These are phyloP conservation scores for Nicotiana attenuata DNA, from an alignment of 257 asterid species.

Conservation along the genomic window DNA sequence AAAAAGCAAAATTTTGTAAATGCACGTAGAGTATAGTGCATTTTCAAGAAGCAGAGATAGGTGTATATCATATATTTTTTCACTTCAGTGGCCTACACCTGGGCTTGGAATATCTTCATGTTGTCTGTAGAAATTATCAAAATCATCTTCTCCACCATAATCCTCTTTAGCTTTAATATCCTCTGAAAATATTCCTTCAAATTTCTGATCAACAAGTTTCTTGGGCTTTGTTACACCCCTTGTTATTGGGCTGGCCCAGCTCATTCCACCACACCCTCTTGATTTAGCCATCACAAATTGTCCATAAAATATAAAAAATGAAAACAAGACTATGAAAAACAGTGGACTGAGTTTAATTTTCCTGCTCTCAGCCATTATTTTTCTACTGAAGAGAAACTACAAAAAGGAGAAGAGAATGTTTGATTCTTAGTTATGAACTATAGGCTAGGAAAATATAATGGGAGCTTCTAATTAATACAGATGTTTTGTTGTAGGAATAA, in stretches of 20 bases:
- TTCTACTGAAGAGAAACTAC: neutral
- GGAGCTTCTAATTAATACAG: neutral
- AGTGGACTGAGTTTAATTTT: neutral
- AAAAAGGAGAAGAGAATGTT: neutral
- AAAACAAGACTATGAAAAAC: neutral
- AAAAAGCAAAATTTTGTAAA: neutral
- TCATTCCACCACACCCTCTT: neutral
- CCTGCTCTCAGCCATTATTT: neutral
- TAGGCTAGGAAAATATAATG: too few relatives aligned
- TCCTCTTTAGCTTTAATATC: neutral
- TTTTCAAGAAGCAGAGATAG: neutral
- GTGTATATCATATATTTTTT: neutral
- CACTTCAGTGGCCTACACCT: constrained; percentile 13
- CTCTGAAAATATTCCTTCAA: neutral
- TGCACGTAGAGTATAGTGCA: neutral
- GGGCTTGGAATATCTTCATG: constrained; percentile 23
- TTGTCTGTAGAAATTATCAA: constrained; percentile 12
- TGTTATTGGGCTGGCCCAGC: neutral
- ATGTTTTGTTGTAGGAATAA: neutral
- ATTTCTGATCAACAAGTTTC: neutral
- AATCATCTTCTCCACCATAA: neutral
- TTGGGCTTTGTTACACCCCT: neutral
- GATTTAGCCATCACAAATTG: neutral
- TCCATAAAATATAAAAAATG: neutral
- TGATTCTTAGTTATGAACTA: neutral